phyloP scores from a whole-genome alignment of 2,329 filamentous ascomycete genomes.

The Curvularia verruculosa region DNA sequence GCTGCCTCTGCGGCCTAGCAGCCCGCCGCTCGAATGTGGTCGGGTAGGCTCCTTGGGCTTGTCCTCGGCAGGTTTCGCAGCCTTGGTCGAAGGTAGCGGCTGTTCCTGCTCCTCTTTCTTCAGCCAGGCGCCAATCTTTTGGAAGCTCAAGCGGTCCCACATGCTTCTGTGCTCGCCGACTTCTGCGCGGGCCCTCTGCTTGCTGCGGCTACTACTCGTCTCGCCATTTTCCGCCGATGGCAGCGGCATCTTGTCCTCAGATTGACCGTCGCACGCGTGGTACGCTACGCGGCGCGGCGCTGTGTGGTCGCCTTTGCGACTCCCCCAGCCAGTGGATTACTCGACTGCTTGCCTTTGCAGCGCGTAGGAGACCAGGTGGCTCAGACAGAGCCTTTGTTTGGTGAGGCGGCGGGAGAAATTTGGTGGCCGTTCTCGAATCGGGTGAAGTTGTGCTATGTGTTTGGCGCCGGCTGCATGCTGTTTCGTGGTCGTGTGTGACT shows the following conservation, averaged over 20 bases:
- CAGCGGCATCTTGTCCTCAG: constrained; percentile 34
- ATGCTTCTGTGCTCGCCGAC: constrained; percentile 44
- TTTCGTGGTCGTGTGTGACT: constrained; percentile 34
- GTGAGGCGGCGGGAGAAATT: constrained; percentile 17
- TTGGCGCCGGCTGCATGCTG: constrained; percentile 44
- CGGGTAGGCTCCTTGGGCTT: constrained; percentile 40
- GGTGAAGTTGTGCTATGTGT: constrained; percentile 37
- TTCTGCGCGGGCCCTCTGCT: constrained; percentile 44
- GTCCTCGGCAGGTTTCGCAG: constrained; percentile 11
- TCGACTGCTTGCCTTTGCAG: constrained; percentile 13
- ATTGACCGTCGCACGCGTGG: constrained; percentile 6
- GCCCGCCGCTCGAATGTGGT: constrained; percentile 43
- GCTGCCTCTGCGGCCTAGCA: constrained; percentile 40
- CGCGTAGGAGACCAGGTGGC: constrained; percentile 3
- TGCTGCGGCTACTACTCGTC: constrained; percentile 38
- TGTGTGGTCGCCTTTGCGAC: constrained; percentile 20
- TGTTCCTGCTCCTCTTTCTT: constrained; percentile 48
- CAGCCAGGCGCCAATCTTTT: constrained; percentile 51
- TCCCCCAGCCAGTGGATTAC: constrained; percentile 9
- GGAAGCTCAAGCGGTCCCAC: constrained; percentile 47
- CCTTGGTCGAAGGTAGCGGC: constrained; percentile 22
- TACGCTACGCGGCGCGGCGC: background rate
- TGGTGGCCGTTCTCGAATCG: constrained; percentile 20
- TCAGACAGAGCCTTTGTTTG: constrained; percentile 9
- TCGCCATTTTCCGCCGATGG: constrained; percentile 35